Percentiles rank a stretch among this genome's conserved stretches.
phyloP scores from a whole-genome alignment of 73 alveolate species.

The Tetrahymena elliotti region DNA sequence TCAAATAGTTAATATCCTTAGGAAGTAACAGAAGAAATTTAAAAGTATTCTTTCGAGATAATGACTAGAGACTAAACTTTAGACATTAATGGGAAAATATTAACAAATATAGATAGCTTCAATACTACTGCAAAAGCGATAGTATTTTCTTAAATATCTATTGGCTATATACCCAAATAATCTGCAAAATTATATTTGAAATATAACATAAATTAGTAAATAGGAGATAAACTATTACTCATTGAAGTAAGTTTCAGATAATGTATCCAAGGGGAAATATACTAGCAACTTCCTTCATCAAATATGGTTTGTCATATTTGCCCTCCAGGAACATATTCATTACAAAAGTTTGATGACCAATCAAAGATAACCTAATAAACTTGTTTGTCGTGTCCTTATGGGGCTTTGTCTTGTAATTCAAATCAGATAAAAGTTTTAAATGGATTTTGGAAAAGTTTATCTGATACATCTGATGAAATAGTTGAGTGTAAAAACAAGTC shows the following conservation, averaged over 20 bases:
- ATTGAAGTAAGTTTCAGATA: not conserved
- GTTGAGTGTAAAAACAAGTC: not conserved
- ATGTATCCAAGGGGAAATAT: not conserved
- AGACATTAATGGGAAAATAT: not conserved
- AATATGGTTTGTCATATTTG: not conserved
- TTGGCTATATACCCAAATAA: not conserved
- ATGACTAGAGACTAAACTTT: not conserved
- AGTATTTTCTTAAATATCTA: not conserved
- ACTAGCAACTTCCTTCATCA: not conserved
- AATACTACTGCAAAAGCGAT: not conserved
- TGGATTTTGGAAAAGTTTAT: not conserved
- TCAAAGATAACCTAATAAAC: not conserved
- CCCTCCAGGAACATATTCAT: not conserved
- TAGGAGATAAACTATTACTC: not conserved
- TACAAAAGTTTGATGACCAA: not conserved
- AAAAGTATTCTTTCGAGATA: not conserved
- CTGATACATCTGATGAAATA: not conserved
- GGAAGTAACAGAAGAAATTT: not conserved
- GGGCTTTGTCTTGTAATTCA: not conserved
- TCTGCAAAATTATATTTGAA: not conserved
- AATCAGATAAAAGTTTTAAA: not conserved
- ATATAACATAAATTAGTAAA: not conserved
- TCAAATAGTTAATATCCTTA: not conserved
- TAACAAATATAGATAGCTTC: not conserved
- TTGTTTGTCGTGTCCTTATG: not conserved